Conservation (phyloP, 2,329 filamentous ascomycete genomes). For the Chaetomium sp. region DNA sequence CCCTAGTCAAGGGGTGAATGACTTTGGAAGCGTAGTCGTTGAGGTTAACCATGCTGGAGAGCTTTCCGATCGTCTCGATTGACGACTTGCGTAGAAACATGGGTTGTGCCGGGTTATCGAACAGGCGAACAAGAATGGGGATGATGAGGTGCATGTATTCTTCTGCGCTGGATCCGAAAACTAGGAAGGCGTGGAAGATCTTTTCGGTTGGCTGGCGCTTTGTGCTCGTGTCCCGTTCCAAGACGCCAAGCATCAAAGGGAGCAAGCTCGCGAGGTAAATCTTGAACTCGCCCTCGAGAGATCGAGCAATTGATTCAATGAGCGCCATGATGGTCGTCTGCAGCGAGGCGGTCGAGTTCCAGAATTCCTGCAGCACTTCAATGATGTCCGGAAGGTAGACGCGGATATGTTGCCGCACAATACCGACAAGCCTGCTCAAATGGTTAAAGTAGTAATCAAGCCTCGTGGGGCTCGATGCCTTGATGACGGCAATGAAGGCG, state of each 20-base stretch:
- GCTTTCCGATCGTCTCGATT: slow-evolving; percentile 89
- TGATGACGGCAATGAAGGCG: slow-evolving; percentile 84
- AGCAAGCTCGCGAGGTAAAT: slow-evolving; percentile 84
- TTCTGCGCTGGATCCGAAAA: slow-evolving; percentile 91
- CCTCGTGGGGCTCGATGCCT: slow-evolving; percentile 67
- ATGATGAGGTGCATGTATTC: slow-evolving; percentile 99
- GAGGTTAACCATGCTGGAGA: slow-evolving; percentile 93
- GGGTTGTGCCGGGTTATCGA: slow-evolving; percentile 82
- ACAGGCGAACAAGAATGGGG: slow-evolving; percentile 87
- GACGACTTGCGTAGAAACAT: slow-evolving; percentile 74
- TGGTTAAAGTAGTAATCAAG: slow-evolving; percentile 98
- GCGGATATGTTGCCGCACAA: slow-evolving; percentile 93
- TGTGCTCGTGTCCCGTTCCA: slow-evolving; percentile 75
- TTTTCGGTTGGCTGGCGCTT: slow-evolving; percentile 79
- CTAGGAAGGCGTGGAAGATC: slow-evolving; percentile 88
- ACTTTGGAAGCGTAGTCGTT: slow-evolving; percentile 96
- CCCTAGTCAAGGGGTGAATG: slow-evolving; percentile 82
- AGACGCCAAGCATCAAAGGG: slow-evolving; percentile 86
- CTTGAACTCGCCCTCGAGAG: slow-evolving; percentile 96
- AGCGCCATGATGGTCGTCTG: slow-evolving; percentile 88
- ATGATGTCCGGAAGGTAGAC: slow-evolving; percentile 85
- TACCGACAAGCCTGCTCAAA: slow-evolving; percentile 83
- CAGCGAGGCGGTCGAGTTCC: slow-evolving; percentile 71
- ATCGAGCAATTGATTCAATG: slow-evolving; percentile 88
- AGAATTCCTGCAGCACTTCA: slow-evolving; percentile 80